Evolutionary conservation across 306 rosid genomes (phyloP), one percentile per base, ranked within the genome.

Genomic region (Vigna unguiculata): DNA sequence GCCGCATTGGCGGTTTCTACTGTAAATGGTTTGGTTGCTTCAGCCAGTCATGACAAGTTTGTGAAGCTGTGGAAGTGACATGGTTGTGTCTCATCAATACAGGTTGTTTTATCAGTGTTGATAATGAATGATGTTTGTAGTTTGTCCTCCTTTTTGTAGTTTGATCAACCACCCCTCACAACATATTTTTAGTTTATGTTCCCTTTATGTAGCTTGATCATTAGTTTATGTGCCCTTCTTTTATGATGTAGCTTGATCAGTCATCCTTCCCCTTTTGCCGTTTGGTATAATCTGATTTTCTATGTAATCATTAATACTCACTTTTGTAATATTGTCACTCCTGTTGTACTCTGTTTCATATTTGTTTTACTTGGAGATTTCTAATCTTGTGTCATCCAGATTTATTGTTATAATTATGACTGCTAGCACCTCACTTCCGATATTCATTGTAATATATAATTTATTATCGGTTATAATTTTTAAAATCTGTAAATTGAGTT

Each of bases 1-100:
- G 91, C 97, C 2, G 85, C 96, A 0, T 77, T 95, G 83, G 96
- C 98, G 0, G 97, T 89, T 43, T 95, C 99, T 17, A 84, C 91
- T 3, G 87, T 78, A 40, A 92, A 87, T 1, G 98, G 99, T 54
- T 80, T 88, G 69, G 99, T 95, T 69, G 97, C 97, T 77, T 95
- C 99, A 2, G 99, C 97, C 53, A 92, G 97, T 82, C 99, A 95
- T 46, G 97, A 95, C 85, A 90, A 78, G 86, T 92, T 48, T 59
- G 90, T 95, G 47, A 95, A 95, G 88, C 96, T 95, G 38, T 95
- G 98, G 98, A 92, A 95, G 85, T 95, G 76, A 87, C 22, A 9
- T 45, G 36, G 19, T 40, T 67, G 77, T 57, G 53, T 75, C 69
- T 75, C 69, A 58, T 62, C 73, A 46, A 73, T 71, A 61, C 76